Percentiles rank a stretch among this genome's conserved stretches.
Evolutionary conservation across 139 green algal genomes (phyloP).

Genomic region (Tetratostichococcus sp.): DNA sequence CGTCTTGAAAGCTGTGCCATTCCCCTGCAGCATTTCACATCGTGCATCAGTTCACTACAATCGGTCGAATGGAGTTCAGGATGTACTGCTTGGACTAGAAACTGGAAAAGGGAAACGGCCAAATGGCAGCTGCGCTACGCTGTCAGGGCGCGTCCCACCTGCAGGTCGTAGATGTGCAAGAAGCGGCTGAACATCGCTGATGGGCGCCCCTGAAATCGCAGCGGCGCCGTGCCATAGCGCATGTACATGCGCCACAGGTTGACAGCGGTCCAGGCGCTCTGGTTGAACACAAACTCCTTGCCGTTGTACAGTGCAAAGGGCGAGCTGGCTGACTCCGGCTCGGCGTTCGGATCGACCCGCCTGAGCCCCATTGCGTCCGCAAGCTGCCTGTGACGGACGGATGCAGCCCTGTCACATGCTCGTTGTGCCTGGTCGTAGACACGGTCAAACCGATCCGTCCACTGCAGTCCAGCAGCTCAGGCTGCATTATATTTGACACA

Average conservation of each 20-base stretch:
- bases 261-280: constrained; percentile 17
- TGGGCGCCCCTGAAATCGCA: constrained; percentile 6
- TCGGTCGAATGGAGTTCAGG: too few relatives aligned
- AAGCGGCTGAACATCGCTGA: constrained; percentile 24
- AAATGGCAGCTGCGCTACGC: too few relatives aligned
- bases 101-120: too few relatives aligned
- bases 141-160: too few relatives aligned
- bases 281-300: constrained; percentile 31
- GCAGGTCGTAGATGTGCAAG: constrained; percentile 42
- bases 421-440: too few relatives aligned
- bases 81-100: too few relatives aligned
- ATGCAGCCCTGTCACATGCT: too few relatives aligned
- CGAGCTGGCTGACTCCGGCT: background rate
- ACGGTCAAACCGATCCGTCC: too few relatives aligned
- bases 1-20: constrained; percentile 22
- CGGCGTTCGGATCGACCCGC: background rate
- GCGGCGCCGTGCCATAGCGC: constrained; percentile 14
- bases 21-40: too few relatives aligned
- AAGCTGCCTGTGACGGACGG: constrained; percentile 12
- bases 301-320: constrained; percentile 38
- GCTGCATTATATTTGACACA: background rate
- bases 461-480: too few relatives aligned
- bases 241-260: constrained; percentile 12
- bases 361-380: constrained; percentile 17
- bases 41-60: too few relatives aligned